Percentiles rank a stretch among this genome's conserved stretches.
Evolutionary conservation across 2,329 filamentous ascomycete genomes (phyloP).

Genomic region (Aspergillus sp.): DNA sequence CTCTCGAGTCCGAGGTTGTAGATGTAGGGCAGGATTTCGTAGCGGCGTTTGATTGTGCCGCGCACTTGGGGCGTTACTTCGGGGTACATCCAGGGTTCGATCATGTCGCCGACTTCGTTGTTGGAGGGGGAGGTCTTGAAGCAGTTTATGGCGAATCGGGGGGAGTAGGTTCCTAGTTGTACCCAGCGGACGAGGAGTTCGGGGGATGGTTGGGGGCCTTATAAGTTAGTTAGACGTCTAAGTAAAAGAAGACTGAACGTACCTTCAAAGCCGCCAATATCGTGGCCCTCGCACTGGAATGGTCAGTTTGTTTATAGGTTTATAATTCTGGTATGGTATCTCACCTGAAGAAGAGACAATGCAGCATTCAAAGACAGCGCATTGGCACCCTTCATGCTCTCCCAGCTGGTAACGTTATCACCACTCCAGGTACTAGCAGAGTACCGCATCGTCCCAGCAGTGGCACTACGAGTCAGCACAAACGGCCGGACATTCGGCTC

Average conservation of each 20-base stretch:
- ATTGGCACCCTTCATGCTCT: slow-evolving; percentile 70
- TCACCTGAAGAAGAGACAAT: slow-evolving; percentile 63
- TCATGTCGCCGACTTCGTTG: slow-evolving; percentile 68
- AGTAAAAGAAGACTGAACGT: too few species aligned
- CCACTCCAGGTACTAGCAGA: slow-evolving; percentile 73
- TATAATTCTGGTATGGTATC: not conserved
- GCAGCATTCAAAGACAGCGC: slow-evolving; percentile 68
- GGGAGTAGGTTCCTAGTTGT: slow-evolving; percentile 68
- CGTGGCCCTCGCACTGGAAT: slow-evolving; percentile 64
- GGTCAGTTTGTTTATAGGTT: not conserved
- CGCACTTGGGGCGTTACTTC: slow-evolving; percentile 64
- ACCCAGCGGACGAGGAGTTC: slow-evolving; percentile 73
- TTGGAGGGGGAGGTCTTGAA: slow-evolving; percentile 70
- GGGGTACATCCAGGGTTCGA: slow-evolving; percentile 77
- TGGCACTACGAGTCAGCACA: slow-evolving; percentile 69
- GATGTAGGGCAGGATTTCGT: slow-evolving; percentile 70
- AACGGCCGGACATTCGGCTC: slow-evolving; percentile 64
- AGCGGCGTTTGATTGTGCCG: slow-evolving; percentile 66
- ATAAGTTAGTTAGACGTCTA: too few species aligned
- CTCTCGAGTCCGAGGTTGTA: slow-evolving; percentile 65
- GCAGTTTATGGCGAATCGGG: slow-evolving; percentile 74
- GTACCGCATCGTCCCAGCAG: slow-evolving; percentile 68
- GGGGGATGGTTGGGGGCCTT: slow-evolving; percentile 66
- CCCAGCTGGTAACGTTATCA: slow-evolving; percentile 73
- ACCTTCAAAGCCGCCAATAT: slow-evolving; percentile 70